Evolutionary conservation across 2,329 filamentous ascomycete species (phyloP).

Genomic region (Didymella exigua): DNA sequence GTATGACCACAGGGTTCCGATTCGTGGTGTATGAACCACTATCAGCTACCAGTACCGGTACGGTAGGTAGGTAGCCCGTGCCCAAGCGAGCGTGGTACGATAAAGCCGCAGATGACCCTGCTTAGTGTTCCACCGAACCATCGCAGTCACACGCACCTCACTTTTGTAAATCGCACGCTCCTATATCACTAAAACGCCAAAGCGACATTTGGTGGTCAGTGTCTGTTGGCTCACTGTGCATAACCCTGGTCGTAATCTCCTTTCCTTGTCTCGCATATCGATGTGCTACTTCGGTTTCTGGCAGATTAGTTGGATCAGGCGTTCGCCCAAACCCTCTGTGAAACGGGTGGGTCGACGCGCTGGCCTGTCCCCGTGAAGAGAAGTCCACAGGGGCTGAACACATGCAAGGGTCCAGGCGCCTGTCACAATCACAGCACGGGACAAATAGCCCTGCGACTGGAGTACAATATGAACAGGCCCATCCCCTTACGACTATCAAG

Average conservation of each 20-base stretch:
- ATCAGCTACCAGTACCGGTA: too few relatives aligned
- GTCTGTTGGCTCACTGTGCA: too few relatives aligned
- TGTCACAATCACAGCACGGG: not conserved
- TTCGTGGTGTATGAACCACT: not conserved
- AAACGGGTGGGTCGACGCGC: constrained; percentile 7
- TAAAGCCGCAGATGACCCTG: not conserved
- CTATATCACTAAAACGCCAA: not conserved
- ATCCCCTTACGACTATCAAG: not conserved
- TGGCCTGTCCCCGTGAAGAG: constrained; percentile 5
- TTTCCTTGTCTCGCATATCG: not conserved
- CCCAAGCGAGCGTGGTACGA: not conserved
- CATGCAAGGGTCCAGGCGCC: constrained; percentile 9
- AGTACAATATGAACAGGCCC: not conserved
- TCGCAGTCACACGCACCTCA: not conserved
- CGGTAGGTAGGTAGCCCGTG: too few relatives aligned
- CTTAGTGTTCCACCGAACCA: not conserved
- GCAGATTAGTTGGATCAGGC: not conserved
- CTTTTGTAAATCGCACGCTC: not conserved
- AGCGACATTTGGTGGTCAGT: too few relatives aligned
- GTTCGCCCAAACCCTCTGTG: not conserved
- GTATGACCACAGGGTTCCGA: not conserved
- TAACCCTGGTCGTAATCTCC: too few relatives aligned
- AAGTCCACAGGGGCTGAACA: not conserved
- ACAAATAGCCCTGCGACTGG: not conserved
- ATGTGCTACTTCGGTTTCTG: not conserved